Base-by-base conservation (phyloP, 768 basidiomycete species). In the Psilocybe cyanescens region DNA sequence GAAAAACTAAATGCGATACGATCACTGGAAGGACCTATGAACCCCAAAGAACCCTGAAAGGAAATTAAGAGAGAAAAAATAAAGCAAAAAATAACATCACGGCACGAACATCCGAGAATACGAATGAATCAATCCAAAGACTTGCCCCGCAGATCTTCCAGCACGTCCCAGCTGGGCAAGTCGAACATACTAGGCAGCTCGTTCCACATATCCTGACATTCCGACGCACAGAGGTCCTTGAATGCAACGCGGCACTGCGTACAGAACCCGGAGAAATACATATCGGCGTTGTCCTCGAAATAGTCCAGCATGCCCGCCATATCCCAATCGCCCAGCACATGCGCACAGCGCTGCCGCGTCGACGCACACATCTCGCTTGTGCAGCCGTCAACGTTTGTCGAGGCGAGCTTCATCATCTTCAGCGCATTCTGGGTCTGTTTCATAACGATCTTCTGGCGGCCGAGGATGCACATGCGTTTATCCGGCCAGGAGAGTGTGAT, bases 261-360 rank as follows among this genome's bases (percentile, higher is more conserved):
- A 51, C 75, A 76, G 17, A 76, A 66, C 12, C 65, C 71, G 3
- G 58, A 33, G 6, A 58, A 64, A 19, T 70, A 69, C n/a, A 65
- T 53, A 12, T 58, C 55, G 24, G 55, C 37, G 48, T 75, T 71
- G 54, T 75, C 74, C 59, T 71, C 70, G n/a, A 71, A 67, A 46
- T 74, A 75, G 41, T 76, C 75, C 55, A 76, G 37, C 29, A 74
- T 64, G 17, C 72, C 74, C 0, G 74, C 74, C 57, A 72, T 71
- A 52, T 71, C 70, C 74, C 74, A 76, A 11, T 62, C 59, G 12
- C 62, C 64, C 6, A 75, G 58, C 30, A 72, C 65, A 8, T 70
- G 67, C 12, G 72, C 69, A 45, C 70, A 65, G 24, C 65, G 61
- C 58, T 66, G 55, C 55, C 70, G 65, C 12, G 68, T 66, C 19